phyloP scores from a whole-genome alignment of 805 yeast species.

The Peterozyma toletana region DNA sequence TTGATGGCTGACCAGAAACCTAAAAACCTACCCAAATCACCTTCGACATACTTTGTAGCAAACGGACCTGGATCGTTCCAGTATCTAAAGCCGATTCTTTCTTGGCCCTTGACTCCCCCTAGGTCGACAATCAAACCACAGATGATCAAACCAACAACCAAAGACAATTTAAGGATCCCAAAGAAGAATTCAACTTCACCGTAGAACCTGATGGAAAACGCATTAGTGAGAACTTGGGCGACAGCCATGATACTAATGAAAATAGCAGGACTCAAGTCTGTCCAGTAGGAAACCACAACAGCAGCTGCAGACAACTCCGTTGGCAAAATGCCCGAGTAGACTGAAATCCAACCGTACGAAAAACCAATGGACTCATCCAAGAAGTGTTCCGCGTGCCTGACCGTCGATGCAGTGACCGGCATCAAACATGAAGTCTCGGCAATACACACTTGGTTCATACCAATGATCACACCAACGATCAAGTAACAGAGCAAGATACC shows the following conservation, averaged over 20 bases:
- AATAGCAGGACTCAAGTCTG: constrained; percentile 33
- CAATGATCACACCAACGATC: constrained; percentile 31
- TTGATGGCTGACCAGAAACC: constrained; percentile 35
- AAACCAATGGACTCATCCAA: constrained; percentile 39
- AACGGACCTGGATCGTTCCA: constrained; percentile 52
- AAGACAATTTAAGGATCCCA: constrained; percentile 62
- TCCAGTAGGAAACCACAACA: constrained; percentile 39
- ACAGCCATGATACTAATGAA: constrained; percentile 36
- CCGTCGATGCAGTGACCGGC: constrained; percentile 29
- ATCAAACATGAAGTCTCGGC: constrained; percentile 29
- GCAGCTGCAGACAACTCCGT: constrained; percentile 39
- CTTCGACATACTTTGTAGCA: constrained; percentile 32
- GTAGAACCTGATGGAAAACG: constrained; percentile 37
- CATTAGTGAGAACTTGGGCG: constrained; percentile 26
- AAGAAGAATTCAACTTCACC: constrained; percentile 84
- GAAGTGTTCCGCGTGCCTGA: constrained; percentile 29
- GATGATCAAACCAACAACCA: constrained; percentile 68
- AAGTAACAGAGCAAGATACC: constrained; percentile 42
- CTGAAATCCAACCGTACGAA: constrained; percentile 36
- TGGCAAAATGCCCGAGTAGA: constrained; percentile 28
- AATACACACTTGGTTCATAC: constrained; percentile 15
- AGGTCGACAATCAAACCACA: constrained; percentile 79
- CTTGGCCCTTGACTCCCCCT: constrained; percentile 77
- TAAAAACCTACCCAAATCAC: constrained; percentile 30
- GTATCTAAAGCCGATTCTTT: constrained; percentile 51